Evolutionary conservation across 1,139 yeast species (phyloP), one percentile per base, ranked within the genome.

Genomic region (Geotrichum candidum): DNA sequence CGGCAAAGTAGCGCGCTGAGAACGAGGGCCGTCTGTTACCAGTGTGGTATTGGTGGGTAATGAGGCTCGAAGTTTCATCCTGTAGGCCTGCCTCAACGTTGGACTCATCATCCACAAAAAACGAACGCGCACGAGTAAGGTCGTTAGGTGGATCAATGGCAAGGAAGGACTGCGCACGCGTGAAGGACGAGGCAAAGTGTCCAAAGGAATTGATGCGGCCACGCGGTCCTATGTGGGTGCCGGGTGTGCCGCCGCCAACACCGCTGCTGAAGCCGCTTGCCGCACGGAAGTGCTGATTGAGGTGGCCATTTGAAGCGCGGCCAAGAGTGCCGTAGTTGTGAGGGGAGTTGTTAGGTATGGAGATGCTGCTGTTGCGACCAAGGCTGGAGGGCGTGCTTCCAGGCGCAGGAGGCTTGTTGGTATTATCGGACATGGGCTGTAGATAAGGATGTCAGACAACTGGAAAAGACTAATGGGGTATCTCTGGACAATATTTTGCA

Each of bases 171-270:
- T 88, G 95, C 0, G 96, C 96, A 69, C 97, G 79, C 56, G 84
- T 79, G 70, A 80, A 84, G 1, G 96, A 88, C 0, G 91, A 84
- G 1, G 96, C 95, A 75, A 90, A 90, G 63, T 89, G 85, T 64
- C 83, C 82, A 53, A 90, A 68, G 1, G 96, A 87, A 73, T 88
- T 88, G 41, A 83, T 59, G 18, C 57, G 25, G 11, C 57, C 57
- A n/a, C 52, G 57, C 13, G 57, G 29, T n/a, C 53, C 57, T 18
- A 55, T 15, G 52, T 46, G 45, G 23, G 45, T 3, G 2, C 5
- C 9, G 25, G 53, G 46, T 13, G 23, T 13, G 27, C n/a, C n/a
- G 27, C 13, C 23, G 46, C 45, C 46, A 2, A 53, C 55, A 13
- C 45, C 45, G 6, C 45, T 38, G 45, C 45, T 38, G 18, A 38